Evolutionary conservation across 164 flowering plant species (phyloP), one percentile per base, ranked within the genome.

Genomic region (Chimonanthus salicifolius): DNA sequence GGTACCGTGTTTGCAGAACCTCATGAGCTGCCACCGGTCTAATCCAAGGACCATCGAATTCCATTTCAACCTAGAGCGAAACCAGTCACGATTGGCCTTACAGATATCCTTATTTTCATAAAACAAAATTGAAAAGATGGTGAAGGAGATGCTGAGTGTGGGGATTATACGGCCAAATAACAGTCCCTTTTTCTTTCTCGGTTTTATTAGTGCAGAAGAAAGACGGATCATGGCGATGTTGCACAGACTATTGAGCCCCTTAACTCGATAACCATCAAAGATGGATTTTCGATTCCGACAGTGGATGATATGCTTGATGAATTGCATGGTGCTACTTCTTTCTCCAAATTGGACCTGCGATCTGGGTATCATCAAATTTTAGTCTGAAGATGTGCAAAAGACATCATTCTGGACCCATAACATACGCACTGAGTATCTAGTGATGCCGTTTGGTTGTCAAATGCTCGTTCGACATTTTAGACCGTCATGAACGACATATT

Each of bases 371-470:
- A 54, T 11, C 72, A 70, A 21, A 70, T 70, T 9, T 1, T 3
- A 70, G 16, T 15, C 5, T 4, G 15, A 50, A 33, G 47, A 70
- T 18, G 11, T 54, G 6, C 18, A 10, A 13, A 70, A 70, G 72
- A 70, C 15, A 2, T 62, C 62, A 11, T 70, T 70, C 13, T 46
- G 13, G 11, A 70, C 72, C 5, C 43, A 49, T 44, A 18, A 69
- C n/a, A 58, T 58, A 7, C 71, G 49, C 18, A 48, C 10, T 44
- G 71, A 70, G 33, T 70, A 33, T 13, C 18, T n/a, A 11, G 72
- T 70, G 4, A 70, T 70, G 72, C 72, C 72, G 6, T 69, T 69
- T n/a, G 71, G 71, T 5, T 69, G 4, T 7, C 71, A 15, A 69
- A 69, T 20, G 71, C 71, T 4, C 33, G 58, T 21, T 69, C 58